These are phyloP conservation scores for Parafenestella ontariensis DNA, from an alignment of 2,329 filamentous ascomycete genomes.

Conservation along the genomic window DNA sequence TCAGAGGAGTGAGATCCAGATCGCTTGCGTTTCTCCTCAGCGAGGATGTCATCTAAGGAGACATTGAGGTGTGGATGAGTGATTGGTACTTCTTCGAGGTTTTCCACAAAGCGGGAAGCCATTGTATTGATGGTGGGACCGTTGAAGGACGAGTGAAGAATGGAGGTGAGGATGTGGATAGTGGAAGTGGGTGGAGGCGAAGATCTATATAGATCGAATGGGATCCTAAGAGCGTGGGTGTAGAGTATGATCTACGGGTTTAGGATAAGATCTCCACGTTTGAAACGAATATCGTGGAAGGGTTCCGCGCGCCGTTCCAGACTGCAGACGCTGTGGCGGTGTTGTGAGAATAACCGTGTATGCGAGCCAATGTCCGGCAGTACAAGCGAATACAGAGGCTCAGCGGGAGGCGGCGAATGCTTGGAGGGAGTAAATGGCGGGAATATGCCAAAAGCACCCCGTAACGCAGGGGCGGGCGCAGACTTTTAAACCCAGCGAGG, in stretches of 20 bases:
- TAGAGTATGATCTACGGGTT: slow-evolving; percentile 15
- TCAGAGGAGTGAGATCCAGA: slow-evolving; percentile 43
- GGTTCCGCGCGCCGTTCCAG: slow-evolving; percentile 8
- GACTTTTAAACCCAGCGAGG: slow-evolving; percentile 22
- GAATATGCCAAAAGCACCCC: background rate
- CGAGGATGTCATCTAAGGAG: slow-evolving; percentile 49
- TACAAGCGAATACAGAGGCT: background rate
- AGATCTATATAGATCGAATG: slow-evolving; percentile 15
- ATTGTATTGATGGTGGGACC: slow-evolving; percentile 23
- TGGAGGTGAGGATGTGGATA: slow-evolving; percentile 1
- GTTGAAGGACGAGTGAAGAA: background rate
- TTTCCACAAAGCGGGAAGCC: slow-evolving; percentile 49
- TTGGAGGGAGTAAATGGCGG: background rate
- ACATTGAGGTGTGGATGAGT: slow-evolving; percentile 50
- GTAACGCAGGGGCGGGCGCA: slow-evolving; percentile 11
- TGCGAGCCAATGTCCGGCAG: background rate
- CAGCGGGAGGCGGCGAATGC: background rate
- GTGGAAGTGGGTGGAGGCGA: slow-evolving; percentile 1
- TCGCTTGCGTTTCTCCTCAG: slow-evolving; percentile 45
- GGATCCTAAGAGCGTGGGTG: slow-evolving; percentile 13
- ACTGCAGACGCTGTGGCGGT: slow-evolving; percentile 11
- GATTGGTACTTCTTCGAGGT: slow-evolving; percentile 47
- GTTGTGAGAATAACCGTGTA: slow-evolving; percentile 3
- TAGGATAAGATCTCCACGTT: background rate
- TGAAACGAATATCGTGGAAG: background rate